A percentile compares a stretch with the other conserved stretches of the same genome.
phyloP scores from a whole-genome alignment of 2,329 filamentous ascomycete genomes.

The Phaeosphaeria sp. region DNA sequence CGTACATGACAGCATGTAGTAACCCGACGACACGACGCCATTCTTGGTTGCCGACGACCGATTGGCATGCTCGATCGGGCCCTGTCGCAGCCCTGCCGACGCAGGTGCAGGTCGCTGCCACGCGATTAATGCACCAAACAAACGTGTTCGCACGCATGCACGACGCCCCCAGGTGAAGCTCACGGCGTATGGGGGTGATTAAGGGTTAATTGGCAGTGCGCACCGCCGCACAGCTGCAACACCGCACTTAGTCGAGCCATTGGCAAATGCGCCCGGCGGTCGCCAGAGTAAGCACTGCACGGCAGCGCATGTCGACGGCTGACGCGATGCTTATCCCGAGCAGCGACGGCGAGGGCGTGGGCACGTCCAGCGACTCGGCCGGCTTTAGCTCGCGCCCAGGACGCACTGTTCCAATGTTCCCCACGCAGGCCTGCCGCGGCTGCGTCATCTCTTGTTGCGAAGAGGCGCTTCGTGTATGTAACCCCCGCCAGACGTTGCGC shows the following conservation, averaged over 20 bases:
- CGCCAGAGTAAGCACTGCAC: background rate
- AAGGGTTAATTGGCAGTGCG: constrained; percentile 1
- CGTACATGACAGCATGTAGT: background rate
- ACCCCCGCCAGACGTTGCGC: constrained; percentile 31
- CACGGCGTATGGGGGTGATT: constrained; percentile 10
- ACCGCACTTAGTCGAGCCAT: constrained; percentile 3
- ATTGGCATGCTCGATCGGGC: background rate
- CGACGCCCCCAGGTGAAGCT: constrained; percentile 10
- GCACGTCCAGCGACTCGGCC: background rate
- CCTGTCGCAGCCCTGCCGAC: constrained; percentile 2
- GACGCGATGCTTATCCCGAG: background rate
- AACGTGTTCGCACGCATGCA: background rate
- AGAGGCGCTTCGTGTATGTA: constrained; percentile 23
- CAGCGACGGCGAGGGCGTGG: background rate
- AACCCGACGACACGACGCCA: background rate
- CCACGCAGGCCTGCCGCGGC: constrained; percentile 17
- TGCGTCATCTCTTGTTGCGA: constrained; percentile 28
- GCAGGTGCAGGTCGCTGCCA: constrained; percentile 4
- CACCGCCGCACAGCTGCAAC: constrained; percentile 1
- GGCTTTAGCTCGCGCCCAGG: constrained; percentile 7
- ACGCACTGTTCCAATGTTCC: constrained; percentile 26
- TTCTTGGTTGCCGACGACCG: constrained; percentile 3
- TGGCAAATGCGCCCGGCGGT: background rate
- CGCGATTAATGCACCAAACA: constrained; percentile 8
- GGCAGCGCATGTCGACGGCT: background rate